Evolutionary conservation across 257 asterid genomes (phyloP).

Genomic region (Parsonsia alboflavescens): DNA sequence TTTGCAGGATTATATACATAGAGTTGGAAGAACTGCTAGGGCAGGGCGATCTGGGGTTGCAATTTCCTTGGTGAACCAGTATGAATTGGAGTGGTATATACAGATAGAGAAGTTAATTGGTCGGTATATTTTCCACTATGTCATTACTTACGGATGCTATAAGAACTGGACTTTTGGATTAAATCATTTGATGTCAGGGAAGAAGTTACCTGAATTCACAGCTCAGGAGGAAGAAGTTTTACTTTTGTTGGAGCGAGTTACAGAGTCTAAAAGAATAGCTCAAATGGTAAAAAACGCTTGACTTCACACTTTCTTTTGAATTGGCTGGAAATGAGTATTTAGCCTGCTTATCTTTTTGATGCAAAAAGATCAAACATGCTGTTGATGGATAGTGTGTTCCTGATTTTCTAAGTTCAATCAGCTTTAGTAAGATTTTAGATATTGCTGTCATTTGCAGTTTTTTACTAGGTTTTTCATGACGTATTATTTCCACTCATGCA

Average conservation of each 20-base stretch:
- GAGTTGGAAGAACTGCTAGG: slow-evolving; percentile 99
- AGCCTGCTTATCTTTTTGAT: not conserved
- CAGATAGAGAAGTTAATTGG: slow-evolving; percentile 85
- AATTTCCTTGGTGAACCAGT: slow-evolving; percentile 73
- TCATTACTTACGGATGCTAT: not conserved
- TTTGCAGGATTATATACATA: slow-evolving; percentile 83
- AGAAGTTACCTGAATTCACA: slow-evolving; percentile 63
- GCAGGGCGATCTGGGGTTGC: slow-evolving; percentile 97
- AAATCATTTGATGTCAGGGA: slow-evolving; percentile 40
- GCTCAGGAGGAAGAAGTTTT: slow-evolving; percentile 80
- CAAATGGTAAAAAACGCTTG: slow-evolving; percentile 41
- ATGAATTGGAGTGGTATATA: slow-evolving; percentile 80
- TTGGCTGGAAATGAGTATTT: too few species aligned
- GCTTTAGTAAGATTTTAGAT: not conserved
- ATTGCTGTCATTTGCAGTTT: not conserved
- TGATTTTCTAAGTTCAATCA: too few species aligned
- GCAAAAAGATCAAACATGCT: too few species aligned
- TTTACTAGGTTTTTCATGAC: not conserved
- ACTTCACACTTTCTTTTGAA: not conserved
- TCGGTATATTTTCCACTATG: slow-evolving; percentile 15
- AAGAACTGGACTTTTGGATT: not conserved
- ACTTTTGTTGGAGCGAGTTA: slow-evolving; percentile 54
- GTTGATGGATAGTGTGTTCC: not conserved
- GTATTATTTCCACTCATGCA: slow-evolving; percentile 16
- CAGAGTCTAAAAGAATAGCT: slow-evolving; percentile 78